These are phyloP conservation scores for Amanita subjunquillea DNA, from an alignment of 768 basidiomycete genomes.

Conservation along the genomic window DNA sequence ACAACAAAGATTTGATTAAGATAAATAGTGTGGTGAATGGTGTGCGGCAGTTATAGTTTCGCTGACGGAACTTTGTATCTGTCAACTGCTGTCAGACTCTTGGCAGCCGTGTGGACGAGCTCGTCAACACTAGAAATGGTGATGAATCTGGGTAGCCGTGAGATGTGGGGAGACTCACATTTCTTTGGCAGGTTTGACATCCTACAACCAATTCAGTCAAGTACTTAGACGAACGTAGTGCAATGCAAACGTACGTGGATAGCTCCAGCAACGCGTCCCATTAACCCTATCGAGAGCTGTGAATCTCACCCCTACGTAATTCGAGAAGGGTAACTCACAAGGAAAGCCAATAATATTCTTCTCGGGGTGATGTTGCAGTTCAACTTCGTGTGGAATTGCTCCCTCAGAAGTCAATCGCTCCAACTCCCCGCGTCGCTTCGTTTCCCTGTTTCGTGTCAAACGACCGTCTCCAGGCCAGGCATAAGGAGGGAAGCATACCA, in stretches of 20 bases:
- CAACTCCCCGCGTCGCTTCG: slow-evolving; percentile 48
- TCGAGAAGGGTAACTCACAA: slow-evolving; percentile 32
- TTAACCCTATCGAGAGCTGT: slow-evolving; percentile 40
- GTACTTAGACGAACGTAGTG: neutral
- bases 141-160: slow-evolving; percentile 7
- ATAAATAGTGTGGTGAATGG: neutral
- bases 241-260: slow-evolving; percentile 36
- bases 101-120: slow-evolving; percentile 60
- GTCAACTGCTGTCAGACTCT: slow-evolving; percentile 37
- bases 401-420: slow-evolving; percentile 48
- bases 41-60: slow-evolving; percentile 30
- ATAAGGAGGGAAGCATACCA: slow-evolving; percentile 31
- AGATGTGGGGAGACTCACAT: slow-evolving; percentile 41
- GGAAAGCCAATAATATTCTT: slow-evolving; percentile 45
- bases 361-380: slow-evolving; percentile 60
- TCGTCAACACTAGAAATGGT: slow-evolving; percentile 62
- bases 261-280: slow-evolving; percentile 70
- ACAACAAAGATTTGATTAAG: no score
- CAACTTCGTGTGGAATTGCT: slow-evolving; percentile 66
- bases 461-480: neutral
- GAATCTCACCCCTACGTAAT: neutral
- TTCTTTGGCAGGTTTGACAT: slow-evolving; percentile 76
- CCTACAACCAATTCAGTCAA: slow-evolving; percentile 22
- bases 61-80: slow-evolving; percentile 31
- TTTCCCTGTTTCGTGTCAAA: slow-evolving; percentile 37